These are phyloP conservation scores for Rosa hybrid DNA, from an alignment of 331 rosid genomes.

Conservation along the genomic window DNA sequence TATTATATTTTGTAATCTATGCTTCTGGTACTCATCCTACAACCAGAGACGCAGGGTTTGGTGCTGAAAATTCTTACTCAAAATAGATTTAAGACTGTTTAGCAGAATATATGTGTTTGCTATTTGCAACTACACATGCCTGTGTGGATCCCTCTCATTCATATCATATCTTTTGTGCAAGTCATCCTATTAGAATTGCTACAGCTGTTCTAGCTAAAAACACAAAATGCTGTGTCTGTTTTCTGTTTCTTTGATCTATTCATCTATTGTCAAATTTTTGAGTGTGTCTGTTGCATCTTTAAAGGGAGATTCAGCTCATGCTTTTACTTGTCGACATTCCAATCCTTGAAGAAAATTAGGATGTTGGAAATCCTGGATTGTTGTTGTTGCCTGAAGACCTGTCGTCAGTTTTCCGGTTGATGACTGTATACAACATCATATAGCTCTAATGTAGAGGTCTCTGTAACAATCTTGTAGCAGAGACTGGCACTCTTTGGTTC, in stretches of 20 bases:
- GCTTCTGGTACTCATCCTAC: background rate
- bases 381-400: conserved; percentile 17
- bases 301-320: conserved; percentile 19
- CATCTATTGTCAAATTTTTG: conserved; percentile 15
- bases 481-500: conserved; percentile 18
- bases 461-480: conserved; percentile 20
- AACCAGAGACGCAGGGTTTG: background rate
- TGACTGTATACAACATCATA: conserved; percentile 22
- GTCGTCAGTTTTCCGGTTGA: conserved; percentile 28
- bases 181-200: background rate
- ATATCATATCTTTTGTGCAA: background rate
- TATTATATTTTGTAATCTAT: background rate
- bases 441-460: conserved; percentile 23
- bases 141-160: background rate
- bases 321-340: conserved; percentile 21
- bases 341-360: conserved; percentile 21
- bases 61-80: background rate
- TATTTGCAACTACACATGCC: background rate
- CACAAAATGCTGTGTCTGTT: background rate
- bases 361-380: conserved; percentile 9
- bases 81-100: background rate
- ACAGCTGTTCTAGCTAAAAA: background rate
- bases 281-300: conserved; percentile 28
- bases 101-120: background rate
- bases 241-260: conserved; percentile 6